Percentiles rank a stretch among this genome's conserved stretches.
phyloP scores from a whole-genome alignment of 2,329 filamentous ascomycete genomes.

The Phaeosphaeriaceae sp. region DNA sequence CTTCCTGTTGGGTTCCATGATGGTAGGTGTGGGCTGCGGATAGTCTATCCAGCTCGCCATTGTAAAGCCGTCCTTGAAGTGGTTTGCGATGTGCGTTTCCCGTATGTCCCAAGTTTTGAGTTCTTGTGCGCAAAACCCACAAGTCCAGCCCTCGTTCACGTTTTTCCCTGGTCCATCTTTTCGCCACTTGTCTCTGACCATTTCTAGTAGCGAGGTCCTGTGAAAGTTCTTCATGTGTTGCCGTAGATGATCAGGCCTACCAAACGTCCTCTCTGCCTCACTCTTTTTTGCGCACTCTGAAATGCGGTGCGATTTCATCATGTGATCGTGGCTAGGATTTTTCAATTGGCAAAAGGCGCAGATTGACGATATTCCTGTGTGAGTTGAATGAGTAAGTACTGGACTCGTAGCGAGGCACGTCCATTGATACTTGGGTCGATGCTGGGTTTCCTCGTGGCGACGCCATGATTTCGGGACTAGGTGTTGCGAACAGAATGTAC shows the following conservation, averaged over 20 bases:
- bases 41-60: constrained; percentile 43
- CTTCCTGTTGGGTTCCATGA: no score
- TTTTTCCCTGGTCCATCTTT: constrained; percentile 18
- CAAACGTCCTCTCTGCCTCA: constrained; percentile 38
- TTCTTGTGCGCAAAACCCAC: constrained; percentile 38
- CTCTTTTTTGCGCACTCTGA: constrained; percentile 36
- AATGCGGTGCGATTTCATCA: constrained; percentile 35
- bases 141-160: constrained; percentile 30
- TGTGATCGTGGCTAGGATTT: constrained; percentile 40
- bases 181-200: constrained; percentile 38
- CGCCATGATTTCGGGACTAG: constrained; percentile 45
- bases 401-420: constrained; percentile 42
- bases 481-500: constrained; percentile 39
- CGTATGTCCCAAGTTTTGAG: constrained; percentile 37
- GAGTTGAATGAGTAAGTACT: constrained; percentile 18
- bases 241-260: constrained; percentile 41
- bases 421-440: constrained; percentile 42
- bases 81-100: constrained; percentile 40
- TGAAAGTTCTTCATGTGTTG: constrained; percentile 46
- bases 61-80: constrained; percentile 41
- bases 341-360: constrained; percentile 40
- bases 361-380: constrained; percentile 7
- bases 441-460: constrained; percentile 47
- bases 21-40: no score
- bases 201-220: constrained; percentile 26